Base-by-base conservation (phyloP, 1,284 basidiomycete genomes). In the Psilocybe mexicana region DNA sequence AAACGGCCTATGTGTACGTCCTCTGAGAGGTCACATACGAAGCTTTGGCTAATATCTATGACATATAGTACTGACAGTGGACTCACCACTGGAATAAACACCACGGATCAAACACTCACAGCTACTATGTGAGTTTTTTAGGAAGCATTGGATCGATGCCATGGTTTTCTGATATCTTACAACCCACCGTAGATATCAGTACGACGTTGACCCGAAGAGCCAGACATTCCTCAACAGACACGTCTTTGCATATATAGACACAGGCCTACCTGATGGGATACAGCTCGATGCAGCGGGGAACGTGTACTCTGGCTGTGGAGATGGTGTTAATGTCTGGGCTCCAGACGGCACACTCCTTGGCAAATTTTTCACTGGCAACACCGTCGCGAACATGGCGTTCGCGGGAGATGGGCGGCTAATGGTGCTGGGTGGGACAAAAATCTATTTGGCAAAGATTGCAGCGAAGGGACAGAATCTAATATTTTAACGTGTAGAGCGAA, bases 201-300 rank as follows among this genome's bases (percentile, higher is more conserved):
- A 82, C 65, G 87, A 92, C 64, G 86, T 94, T 28, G 81, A 87
- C 61, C 74, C 81, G 12, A 76, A 71, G 23, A 82, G 80, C 0
- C 79, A 84, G 35, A 71, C 72, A 0, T 87, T 89, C 68, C 71
- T 64, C 43, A 88, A 91, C 65, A 81, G 87, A 35, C 80, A 86
- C 18, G 77, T 88, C 8, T 90, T 94, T 66, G 89, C 91, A 1
- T 91, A 85, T 63, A 68, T 77, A 26, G 85, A 89, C 63, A 77
- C 84, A 12, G 89, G 89, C 2, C 67, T 88, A 24, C 84, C 89
- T 2, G 91, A 93, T 64, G 92, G 91, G n/a, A 77, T 90, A 0
- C 84, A 90, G 65, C 77, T 85, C 36, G 90, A 93, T 65, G 73
- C 73, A 0, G 67, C 79, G 3, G 90, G 88, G 2, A 90, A 91